Evolutionary conservation across 2,329 filamentous ascomycete genomes (phyloP).

Genomic region (Monosporascus sp.): DNA sequence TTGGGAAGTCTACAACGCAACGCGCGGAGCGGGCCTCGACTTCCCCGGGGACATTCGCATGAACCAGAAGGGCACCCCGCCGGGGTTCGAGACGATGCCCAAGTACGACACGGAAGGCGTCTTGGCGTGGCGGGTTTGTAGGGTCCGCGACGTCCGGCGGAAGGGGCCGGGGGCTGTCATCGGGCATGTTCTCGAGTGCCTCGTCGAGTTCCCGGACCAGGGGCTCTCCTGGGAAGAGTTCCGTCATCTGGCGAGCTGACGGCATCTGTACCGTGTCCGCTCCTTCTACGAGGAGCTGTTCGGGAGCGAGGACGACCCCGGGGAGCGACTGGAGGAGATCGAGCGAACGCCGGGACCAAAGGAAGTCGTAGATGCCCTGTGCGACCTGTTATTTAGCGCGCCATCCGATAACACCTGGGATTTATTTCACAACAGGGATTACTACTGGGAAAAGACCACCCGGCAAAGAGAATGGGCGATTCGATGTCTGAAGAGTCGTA

Average conservation of each 20-base stretch:
- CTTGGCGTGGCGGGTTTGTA: not conserved
- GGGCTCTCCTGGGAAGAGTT: not conserved
- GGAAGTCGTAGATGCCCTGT: not conserved
- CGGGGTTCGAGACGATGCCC: not conserved
- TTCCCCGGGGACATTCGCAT: not conserved
- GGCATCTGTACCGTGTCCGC: not conserved
- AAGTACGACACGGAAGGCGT: not conserved
- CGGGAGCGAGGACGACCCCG: not conserved
- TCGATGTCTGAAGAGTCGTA: not conserved
- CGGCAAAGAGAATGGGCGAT: no score
- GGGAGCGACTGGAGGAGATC: not conserved
- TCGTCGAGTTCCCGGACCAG: not conserved
- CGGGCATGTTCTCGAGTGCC: not conserved
- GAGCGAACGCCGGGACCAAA: not conserved
- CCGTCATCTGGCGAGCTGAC: not conserved
- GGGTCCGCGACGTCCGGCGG: not conserved
- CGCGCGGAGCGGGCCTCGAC: not conserved
- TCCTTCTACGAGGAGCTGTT: not conserved
- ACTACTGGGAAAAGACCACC: no score
- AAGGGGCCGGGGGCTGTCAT: no score
- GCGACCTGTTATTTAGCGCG: not conserved
- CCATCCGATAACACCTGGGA: no score
- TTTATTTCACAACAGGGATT: no score
- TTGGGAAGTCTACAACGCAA: not conserved
- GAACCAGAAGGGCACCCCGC: not conserved